Evolutionary conservation across 208 protist species (phyloP).

Genomic region (Phytomonas sp.): DNA sequence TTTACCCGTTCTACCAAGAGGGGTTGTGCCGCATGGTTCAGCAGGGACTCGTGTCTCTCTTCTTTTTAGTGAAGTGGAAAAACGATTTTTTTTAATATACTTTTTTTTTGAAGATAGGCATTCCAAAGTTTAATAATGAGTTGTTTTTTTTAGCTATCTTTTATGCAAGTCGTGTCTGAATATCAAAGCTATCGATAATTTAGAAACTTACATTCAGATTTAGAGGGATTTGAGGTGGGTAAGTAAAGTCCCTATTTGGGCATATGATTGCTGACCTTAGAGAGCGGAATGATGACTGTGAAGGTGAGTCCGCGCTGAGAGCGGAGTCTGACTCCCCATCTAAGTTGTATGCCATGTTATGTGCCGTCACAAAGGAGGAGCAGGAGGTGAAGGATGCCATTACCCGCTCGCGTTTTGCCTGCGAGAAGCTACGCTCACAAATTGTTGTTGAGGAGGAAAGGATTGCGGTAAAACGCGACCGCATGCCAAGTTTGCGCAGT

Average conservation of each 20-base stretch:
- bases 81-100: not conserved
- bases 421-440: not conserved
- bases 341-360: not conserved
- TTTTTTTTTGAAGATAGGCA: not conserved
- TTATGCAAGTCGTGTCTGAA: not conserved
- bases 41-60: not conserved
- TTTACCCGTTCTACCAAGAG: not conserved
- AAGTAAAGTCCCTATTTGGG: not conserved
- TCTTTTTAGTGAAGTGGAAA: not conserved
- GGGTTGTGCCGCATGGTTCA: not conserved
- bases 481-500: not conserved
- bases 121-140: not conserved
- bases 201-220: not conserved
- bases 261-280: not conserved
- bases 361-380: not conserved
- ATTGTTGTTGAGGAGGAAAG: not conserved
- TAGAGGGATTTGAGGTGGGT: not conserved
- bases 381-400: not conserved
- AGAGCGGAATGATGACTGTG: not conserved
- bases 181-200: not conserved
- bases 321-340: not conserved
- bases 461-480: not conserved
- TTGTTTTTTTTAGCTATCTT: constrained; percentile 10
- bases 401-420: not conserved
- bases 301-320: not conserved